Evolutionary conservation across 139 green algal species (phyloP), one percentile per base, ranked within the genome.

Genomic region (Chlorella sp.): DNA sequence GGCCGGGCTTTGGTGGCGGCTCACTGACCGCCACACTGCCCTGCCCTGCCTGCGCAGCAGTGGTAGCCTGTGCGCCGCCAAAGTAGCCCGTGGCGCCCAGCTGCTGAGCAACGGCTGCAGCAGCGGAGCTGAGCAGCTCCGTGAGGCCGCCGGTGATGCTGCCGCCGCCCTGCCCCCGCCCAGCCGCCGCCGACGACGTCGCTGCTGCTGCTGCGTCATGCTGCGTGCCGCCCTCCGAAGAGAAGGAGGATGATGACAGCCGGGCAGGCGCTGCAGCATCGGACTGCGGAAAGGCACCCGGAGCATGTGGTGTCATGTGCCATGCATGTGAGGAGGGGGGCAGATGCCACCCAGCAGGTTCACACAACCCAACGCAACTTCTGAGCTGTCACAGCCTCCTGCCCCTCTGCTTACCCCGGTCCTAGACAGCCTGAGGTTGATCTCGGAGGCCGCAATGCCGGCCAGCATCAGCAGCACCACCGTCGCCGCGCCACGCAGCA

Each of bases 381-480:
- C n/a, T n/a, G n/a, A n/a, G n/a, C n/a, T n/a, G n/a, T n/a, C n/a
- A n/a, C n/a, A n/a, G n/a, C n/a, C n/a, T n/a, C n/a, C n/a, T n/a
- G n/a, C n/a, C n/a, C n/a, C n/a, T n/a, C n/a, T 24, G 7, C 77
- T 68, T 43, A 83, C 77, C 77, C 40, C 41, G 34, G n/a, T 44
- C 28, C 54, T 83, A 28, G 40, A 73, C 9, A 83, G 40, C 20
- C 77, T 30, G 20, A 83, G 58, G 56, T 56, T 44, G 30, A 54
- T 30, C 6, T 73, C 38, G 0, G 77, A 83, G 1, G 54, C 77
- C 60, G 26, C 36, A 30, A 83, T 73, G 40, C 77, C 60, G 9
- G 54, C 54, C 0, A 74, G 11, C 58, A 83, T 83, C 13, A 83
- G 44, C 44, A 80, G 58, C 28, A 83, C 38, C 60, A 83, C 34